These are phyloP conservation scores for Vigna unguiculata DNA, from an alignment of 306 rosid genomes.

Conservation along the genomic window DNA sequence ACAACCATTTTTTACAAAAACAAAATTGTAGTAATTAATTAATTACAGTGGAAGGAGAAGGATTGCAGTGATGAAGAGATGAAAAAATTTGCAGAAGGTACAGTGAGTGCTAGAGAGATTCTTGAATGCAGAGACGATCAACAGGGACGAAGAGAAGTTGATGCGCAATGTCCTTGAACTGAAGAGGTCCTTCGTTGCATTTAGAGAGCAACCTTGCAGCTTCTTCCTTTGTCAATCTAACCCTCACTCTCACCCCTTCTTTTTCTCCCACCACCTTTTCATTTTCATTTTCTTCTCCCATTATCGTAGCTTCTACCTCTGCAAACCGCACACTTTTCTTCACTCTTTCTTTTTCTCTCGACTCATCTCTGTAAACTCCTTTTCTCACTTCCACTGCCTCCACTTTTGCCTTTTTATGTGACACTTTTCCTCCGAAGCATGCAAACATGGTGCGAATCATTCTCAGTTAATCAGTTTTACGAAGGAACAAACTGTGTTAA, in stretches of 20 bases:
- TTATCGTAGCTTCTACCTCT: slow-evolving; percentile 49
- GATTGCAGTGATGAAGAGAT: neutral
- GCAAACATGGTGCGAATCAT: slow-evolving; percentile 47
- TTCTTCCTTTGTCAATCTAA: slow-evolving; percentile 76
- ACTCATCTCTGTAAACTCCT: slow-evolving; percentile 58
- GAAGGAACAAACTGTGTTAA: neutral
- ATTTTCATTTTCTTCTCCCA: slow-evolving; percentile 48
- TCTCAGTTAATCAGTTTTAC: neutral
- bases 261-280: slow-evolving; percentile 11
- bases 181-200: slow-evolving; percentile 65
- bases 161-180: slow-evolving; percentile 61
- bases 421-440: slow-evolving; percentile 31
- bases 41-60: neutral
- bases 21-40: neutral
- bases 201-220: slow-evolving; percentile 61
- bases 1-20: too few species aligned
- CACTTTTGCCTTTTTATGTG: slow-evolving; percentile 27
- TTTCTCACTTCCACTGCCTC: slow-evolving; percentile 25
- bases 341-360: slow-evolving; percentile 42
- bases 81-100: neutral
- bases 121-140: slow-evolving; percentile 37
- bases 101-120: neutral
- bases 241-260: slow-evolving; percentile 58
- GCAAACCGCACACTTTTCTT: slow-evolving; percentile 46
- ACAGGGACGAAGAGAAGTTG: slow-evolving; percentile 52